Percentiles rank a stretch among this genome's conserved stretches.
These are phyloP conservation scores for Pleomassaria siparia DNA, from an alignment of 2,329 filamentous ascomycete genomes.

Conservation along the genomic window DNA sequence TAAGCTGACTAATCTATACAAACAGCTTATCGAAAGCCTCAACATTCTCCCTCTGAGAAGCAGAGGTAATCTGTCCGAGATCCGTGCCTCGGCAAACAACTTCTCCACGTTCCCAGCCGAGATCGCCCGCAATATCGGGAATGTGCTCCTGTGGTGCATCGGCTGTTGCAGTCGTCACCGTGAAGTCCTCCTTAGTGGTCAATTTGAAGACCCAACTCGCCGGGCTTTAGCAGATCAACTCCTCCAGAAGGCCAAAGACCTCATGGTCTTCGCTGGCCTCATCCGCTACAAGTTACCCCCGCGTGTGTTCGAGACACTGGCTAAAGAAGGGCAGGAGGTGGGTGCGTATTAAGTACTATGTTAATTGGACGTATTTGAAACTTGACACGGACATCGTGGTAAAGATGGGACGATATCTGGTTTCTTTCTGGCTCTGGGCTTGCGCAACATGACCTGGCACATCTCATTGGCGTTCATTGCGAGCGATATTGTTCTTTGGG, in stretches of 20 bases:
- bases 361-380: neutral
- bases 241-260: conserved; percentile 79
- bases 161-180: conserved; percentile 80
- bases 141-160: conserved; percentile 92
- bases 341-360: conserved; percentile 27
- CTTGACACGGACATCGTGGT: neutral
- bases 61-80: conserved; percentile 71
- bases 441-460: neutral
- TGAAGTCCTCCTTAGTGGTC: conserved; percentile 63
- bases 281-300: conserved; percentile 88
- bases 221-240: conserved; percentile 64
- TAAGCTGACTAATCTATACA: conserved; percentile 6
- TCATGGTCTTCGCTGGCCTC: conserved; percentile 92
- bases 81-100: conserved; percentile 77
- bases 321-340: conserved; percentile 63
- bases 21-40: conserved; percentile 70
- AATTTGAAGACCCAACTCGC: conserved; percentile 68
- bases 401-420: neutral
- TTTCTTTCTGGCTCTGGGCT: neutral
- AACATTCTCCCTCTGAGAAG: conserved; percentile 80
- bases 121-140: conserved; percentile 85
- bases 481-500: neutral
- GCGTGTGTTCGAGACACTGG: conserved; percentile 83
- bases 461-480: neutral
- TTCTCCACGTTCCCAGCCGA: conserved; percentile 78